phyloP scores from a whole-genome alignment of 495 filamentous ascomycete species.

The Lentithecium fluviatile region DNA sequence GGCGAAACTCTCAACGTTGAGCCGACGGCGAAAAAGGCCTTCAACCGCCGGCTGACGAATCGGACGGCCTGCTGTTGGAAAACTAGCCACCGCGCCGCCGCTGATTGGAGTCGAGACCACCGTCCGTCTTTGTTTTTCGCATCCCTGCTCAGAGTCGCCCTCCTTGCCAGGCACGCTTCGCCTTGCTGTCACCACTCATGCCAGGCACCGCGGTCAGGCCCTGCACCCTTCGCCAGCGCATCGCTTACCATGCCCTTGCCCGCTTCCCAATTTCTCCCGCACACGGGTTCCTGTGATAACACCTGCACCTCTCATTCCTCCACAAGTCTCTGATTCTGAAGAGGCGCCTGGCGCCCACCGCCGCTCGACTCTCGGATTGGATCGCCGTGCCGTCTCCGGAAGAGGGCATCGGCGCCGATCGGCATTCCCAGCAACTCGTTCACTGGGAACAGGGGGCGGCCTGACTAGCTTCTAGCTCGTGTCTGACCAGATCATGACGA shows the following conservation, averaged over 20 bases:
- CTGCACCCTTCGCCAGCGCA: conserved; percentile 17
- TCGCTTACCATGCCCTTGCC: conserved; percentile 1
- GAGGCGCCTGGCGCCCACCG: too few relatives aligned
- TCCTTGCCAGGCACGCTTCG: conserved; percentile 7
- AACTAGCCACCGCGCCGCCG: conserved; percentile 18
- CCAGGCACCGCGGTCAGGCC: conserved; percentile 26
- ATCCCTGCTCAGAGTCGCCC: conserved; percentile 15
- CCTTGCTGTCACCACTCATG: conserved; percentile 27
- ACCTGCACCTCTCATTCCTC: neutral
- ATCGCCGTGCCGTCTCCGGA: conserved; percentile 13
- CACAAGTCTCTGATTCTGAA: neutral
- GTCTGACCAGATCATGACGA: conserved; percentile 21
- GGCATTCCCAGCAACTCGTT: conserved; percentile 19
- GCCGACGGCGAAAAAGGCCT: conserved; percentile 2
- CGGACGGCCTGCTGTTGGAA: conserved; percentile 7
- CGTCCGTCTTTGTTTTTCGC: neutral
- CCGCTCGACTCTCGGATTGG: neutral
- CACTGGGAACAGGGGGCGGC: conserved; percentile 20
- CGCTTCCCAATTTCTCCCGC: neutral
- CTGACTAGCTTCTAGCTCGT: too few relatives aligned
- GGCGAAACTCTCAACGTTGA: neutral
- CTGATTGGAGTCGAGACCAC: conserved; percentile 25
- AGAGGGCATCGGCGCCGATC: conserved; percentile 15
- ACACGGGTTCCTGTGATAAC: conserved; percentile 13
- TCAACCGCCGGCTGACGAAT: conserved; percentile 16